Conservation (phyloP, 805 yeast species). For the Candida sphagnicola region DNA sequence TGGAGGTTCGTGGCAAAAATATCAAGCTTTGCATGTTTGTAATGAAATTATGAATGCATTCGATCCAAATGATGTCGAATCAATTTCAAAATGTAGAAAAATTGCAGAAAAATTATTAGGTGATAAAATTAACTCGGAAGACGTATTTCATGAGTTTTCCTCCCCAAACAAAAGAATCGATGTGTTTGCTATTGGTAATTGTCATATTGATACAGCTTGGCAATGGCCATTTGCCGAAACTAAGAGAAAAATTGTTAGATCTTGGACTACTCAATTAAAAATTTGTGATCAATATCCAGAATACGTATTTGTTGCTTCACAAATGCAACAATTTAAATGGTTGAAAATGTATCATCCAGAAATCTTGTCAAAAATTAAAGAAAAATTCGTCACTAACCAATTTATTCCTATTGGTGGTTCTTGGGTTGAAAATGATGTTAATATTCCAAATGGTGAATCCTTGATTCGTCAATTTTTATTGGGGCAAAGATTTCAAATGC, state of each 20-base stretch:
- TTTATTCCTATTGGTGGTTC: conserved; percentile 94
- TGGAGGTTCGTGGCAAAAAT: conserved; percentile 74
- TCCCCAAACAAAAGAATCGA: conserved; percentile 42
- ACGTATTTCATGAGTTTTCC: conserved; percentile 45
- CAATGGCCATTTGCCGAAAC: conserved; percentile 99
- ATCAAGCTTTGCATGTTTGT: conserved; percentile 75
- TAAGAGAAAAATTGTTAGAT: conserved; percentile 84
- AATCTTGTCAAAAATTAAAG: conserved; percentile 58
- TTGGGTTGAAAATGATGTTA: conserved; percentile 97
- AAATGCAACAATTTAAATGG: conserved; percentile 96
- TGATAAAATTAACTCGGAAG: conserved; percentile 53
- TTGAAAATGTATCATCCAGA: conserved; percentile 82
- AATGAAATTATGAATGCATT: conserved; percentile 81
- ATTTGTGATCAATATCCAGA: conserved; percentile 87
- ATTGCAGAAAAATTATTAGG: conserved; percentile 68
- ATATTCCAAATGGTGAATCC: conserved; percentile 93
- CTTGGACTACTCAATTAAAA: conserved; percentile 92
- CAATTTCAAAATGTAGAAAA: conserved; percentile 61
- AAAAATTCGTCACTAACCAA: conserved; percentile 64
- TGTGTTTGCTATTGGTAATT: conserved; percentile 87
- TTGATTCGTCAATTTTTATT: conserved; percentile 81
- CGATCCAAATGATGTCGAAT: conserved; percentile 60
- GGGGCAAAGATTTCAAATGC: conserved; percentile 83
- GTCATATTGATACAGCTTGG: conserved; percentile 99
- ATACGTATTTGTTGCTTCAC: conserved; percentile 90